Percentiles rank a stretch among this genome's conserved stretches.
Evolutionary conservation across 2,329 filamentous ascomycete genomes (phyloP).

Genomic region (Cryphonectria radicalis): DNA sequence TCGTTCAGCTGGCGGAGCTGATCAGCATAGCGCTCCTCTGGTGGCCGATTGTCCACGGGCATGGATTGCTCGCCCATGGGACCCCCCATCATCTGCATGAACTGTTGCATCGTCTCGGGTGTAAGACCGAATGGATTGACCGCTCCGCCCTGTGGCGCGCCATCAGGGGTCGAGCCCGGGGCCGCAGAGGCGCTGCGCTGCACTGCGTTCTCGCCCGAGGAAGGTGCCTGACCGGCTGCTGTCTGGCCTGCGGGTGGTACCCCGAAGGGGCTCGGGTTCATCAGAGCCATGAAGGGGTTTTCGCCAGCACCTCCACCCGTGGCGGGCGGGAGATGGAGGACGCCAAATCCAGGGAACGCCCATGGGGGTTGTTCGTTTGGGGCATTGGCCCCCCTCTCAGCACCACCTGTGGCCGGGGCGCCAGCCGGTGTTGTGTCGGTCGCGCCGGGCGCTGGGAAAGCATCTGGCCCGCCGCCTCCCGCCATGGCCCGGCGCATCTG

Average conservation of each 20-base stretch:
- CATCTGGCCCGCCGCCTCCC: constrained; percentile 52
- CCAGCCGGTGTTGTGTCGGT: constrained; percentile 81
- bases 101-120: constrained; percentile 60
- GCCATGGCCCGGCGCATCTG: constrained; percentile 78
- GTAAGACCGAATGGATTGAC: constrained; percentile 52
- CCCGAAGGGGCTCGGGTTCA: constrained; percentile 53
- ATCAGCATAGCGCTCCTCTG: constrained; percentile 89
- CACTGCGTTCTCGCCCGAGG: constrained; percentile 30
- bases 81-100: constrained; percentile 56
- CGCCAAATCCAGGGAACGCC: constrained; percentile 48
- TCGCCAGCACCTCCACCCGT: constrained; percentile 36
- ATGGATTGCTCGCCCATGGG: constrained; percentile 48
- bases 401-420: constrained; percentile 38
- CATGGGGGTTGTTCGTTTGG: constrained; percentile 37
- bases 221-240: constrained; percentile 34
- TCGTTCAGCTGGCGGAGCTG: constrained; percentile 94
- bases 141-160: constrained; percentile 42
- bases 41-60: constrained; percentile 81
- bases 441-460: constrained; percentile 88
- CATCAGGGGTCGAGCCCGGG: constrained; percentile 44
- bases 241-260: constrained; percentile 36
- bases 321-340: constrained; percentile 34
- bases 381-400: constrained; percentile 38
- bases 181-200: constrained; percentile 33
- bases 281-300: constrained; percentile 44